A percentile compares a stretch with the other conserved stretches of the same genome.
These are phyloP conservation scores for Colletotrichum destructivum DNA, from an alignment of 2,329 filamentous ascomycete species.

Conservation along the genomic window DNA sequence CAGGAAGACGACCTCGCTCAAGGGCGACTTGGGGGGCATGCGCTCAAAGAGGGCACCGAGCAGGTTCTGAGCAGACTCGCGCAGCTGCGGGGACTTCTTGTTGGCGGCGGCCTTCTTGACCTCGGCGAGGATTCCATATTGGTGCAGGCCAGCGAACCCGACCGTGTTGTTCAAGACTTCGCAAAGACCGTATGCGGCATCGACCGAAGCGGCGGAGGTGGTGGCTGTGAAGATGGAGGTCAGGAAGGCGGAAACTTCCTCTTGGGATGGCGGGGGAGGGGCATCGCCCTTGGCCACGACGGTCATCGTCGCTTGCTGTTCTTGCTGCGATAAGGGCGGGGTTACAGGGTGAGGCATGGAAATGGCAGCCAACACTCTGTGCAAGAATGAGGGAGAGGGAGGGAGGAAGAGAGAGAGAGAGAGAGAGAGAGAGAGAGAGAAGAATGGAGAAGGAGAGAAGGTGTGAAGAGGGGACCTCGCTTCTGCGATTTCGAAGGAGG, in stretches of 20 bases:
- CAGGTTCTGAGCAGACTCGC: slow-evolving; percentile 95
- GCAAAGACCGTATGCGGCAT: slow-evolving; percentile 74
- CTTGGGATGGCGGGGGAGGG: slow-evolving; percentile 72
- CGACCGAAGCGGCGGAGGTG: slow-evolving; percentile 78
- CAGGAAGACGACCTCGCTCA: slow-evolving; percentile 86
- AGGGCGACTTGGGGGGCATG: slow-evolving; percentile 82
- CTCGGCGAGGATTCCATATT: slow-evolving; percentile 70
- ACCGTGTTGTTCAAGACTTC: slow-evolving; percentile 69
- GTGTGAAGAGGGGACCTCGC: slow-evolving; percentile 17
- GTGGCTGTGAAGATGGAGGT: slow-evolving; percentile 78
- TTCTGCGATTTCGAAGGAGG: slow-evolving; percentile 39
- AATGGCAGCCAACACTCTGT: slow-evolving; percentile 12
- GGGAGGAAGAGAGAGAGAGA: slow-evolving; percentile 1
- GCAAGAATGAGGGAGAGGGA: slow-evolving; percentile 9
- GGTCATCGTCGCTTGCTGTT: slow-evolving; percentile 44
- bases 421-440: not conserved
- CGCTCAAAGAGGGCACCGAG: slow-evolving; percentile 94
- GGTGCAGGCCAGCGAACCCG: slow-evolving; percentile 66
- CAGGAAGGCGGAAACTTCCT: slow-evolving; percentile 77
- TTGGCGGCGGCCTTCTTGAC: slow-evolving; percentile 84
- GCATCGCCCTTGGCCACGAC: slow-evolving; percentile 64
- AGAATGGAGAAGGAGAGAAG: slow-evolving; percentile 10
- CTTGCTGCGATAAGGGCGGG: slow-evolving; percentile 54
- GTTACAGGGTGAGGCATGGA: slow-evolving; percentile 65
- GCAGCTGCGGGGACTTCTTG: slow-evolving; percentile 90